Base-by-base conservation (phyloP, 1,284 basidiomycete species). In the Rhodotorula glutinis region DNA sequence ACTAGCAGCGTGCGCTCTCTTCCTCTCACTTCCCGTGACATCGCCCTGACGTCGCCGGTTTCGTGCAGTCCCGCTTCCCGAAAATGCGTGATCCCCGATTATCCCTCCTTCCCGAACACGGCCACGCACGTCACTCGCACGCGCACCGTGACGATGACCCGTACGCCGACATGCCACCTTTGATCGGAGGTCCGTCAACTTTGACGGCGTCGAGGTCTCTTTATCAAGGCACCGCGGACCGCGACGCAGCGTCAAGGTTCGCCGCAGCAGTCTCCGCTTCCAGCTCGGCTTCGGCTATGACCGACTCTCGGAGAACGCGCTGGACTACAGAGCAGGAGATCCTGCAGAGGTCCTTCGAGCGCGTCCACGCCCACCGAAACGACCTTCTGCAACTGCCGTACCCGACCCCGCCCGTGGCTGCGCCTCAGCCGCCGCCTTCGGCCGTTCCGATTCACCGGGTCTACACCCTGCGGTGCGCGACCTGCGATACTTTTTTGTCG, bases 391-490 rank as follows among this genome's bases (percentile, higher is more conserved):
- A 43, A 27, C 58, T 53, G 27, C 29, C 41, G 23, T n/a, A 38
- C 56, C 30, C 16, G 27, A 33, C 51, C 11, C 46, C 62, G 49
- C 56, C 51, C 8, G 25, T 51, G 10, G 27, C 38, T 8, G 53
- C 40, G 47, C 13, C 30, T 13, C 33, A 40, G 21, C 30, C n/a
- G 17, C 60, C 52, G 46, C 52, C 51, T 4, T 4, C 65, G 2
- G 49, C 63, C 2, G 40, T 46, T 23, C 68, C 69, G 11, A 38
- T 68, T 3, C 80, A 81, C 79, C 87, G 88, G 77, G 89, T 92
- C 63, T 91, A 88, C 84, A 84, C 89, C 41, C 79, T 92, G 62
- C 87, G 89, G 77, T 92, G 90, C 79, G 86, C 83, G 72, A 82
- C 85, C 25, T 92, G 90, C 77, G 82, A 83, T 44, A 84, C 82